phyloP scores from a whole-genome alignment of 2,329 filamentous ascomycete genomes.

The Pezicula neosporulosa region DNA sequence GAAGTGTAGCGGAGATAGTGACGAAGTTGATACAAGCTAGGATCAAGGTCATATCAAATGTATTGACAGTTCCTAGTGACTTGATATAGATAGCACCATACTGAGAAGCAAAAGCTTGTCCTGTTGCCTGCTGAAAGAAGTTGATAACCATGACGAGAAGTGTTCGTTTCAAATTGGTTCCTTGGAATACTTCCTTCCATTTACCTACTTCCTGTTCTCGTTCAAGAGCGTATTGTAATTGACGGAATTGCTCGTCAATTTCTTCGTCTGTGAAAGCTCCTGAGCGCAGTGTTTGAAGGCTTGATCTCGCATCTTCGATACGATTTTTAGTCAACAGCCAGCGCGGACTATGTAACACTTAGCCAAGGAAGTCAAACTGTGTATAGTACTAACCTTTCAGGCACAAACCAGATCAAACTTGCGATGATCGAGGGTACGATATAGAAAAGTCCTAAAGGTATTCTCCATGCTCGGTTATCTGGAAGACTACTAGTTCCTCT shows the following conservation, averaged over 20 bases:
- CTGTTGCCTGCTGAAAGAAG: constrained; percentile 23
- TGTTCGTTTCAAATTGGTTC: constrained; percentile 20
- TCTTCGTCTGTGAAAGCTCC: constrained; percentile 21
- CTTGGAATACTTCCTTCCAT: constrained; percentile 17
- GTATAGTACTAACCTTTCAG: constrained; percentile 11
- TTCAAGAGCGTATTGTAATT: background rate
- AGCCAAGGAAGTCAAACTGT: background rate
- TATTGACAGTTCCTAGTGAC: constrained; percentile 18
- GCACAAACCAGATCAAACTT: constrained; percentile 24
- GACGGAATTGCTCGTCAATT: constrained; percentile 12
- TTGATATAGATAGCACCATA: constrained; percentile 23
- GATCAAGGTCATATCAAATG: constrained; percentile 16
- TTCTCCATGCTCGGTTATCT: constrained; percentile 29
- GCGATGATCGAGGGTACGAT: constrained; percentile 28
- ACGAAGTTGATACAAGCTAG: constrained; percentile 1
- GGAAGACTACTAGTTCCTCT: constrained; percentile 25
- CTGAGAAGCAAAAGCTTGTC: constrained; percentile 14
- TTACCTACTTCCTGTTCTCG: constrained; percentile 15
- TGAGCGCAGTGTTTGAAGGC: constrained; percentile 21
- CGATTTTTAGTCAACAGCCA: constrained; percentile 28
- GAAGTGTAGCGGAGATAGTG: background rate
- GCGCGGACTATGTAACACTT: constrained; percentile 17
- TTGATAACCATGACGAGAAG: constrained; percentile 16
- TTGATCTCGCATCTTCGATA: constrained; percentile 25
- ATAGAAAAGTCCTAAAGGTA: constrained; percentile 33